Evolutionary conservation across 192 early-diverging fungal genomes (phyloP), one percentile per base, ranked within the genome.

Genomic region (Coemansia sp.): DNA sequence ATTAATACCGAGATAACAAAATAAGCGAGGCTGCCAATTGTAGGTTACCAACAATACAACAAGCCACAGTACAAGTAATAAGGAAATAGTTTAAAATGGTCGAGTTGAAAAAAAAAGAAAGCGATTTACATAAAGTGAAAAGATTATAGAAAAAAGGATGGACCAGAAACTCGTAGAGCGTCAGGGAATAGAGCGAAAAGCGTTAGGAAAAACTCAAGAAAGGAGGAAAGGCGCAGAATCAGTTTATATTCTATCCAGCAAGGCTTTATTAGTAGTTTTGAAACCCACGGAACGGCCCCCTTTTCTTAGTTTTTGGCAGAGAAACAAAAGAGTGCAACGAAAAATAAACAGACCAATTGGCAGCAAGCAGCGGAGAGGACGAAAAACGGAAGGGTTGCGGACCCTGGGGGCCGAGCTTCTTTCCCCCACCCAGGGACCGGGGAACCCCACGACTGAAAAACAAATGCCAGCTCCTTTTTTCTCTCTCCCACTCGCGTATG

Each of bases 1-100:
- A 44, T 44, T 44, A 44, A 44, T 44, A 44, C 40, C 40, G 40
- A 44, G 15, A 44, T 44, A 44, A 44, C 40, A 44, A 44, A n/a
- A 34, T 8, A 8, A 34, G 31, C n/a, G 31, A 8, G 31, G 31
- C 31, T 34, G 31, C 31, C 31, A 34, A 34, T 34, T 34, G 31
- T 34, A 34, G 31, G 31, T 34, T 34, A 34, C 31, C 31, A 34
- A 44, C 40, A 44, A 44, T 44, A 44, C 40, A 40, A 40, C 14
- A 44, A 44, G 40, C 40, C 40, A 44, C 40, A 44, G 40, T 15
- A 44, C 15, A 44, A 44, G 31, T 44, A 44, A 44, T 44, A 44
- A n/a, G 40, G 40, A n/a, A n/a, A 44, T 12, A 44, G 40, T 44
- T 44, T 15, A 44, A 44, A 44, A 44, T 44, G 40, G 40, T 34